phyloP scores from a whole-genome alignment of 169 alveolate species.

The Plasmodium chabaudi region DNA sequence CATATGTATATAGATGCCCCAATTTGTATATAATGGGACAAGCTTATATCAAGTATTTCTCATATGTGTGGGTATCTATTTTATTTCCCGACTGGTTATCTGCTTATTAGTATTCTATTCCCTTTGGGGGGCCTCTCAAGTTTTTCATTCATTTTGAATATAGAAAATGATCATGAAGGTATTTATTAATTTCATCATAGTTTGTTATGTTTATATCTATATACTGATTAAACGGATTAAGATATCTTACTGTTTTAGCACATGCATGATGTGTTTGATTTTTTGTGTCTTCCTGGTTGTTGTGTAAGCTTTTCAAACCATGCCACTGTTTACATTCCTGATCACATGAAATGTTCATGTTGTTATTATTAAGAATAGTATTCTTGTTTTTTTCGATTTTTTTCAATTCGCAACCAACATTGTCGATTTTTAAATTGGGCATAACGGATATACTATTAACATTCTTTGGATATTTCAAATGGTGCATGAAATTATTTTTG shows the following conservation, averaged over 20 bases:
- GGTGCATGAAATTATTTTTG: conserved; percentile 3
- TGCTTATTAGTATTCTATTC: no score
- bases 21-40: neutral
- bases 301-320: neutral
- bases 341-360: no score
- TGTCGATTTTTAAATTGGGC: neutral
- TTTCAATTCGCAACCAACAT: neutral
- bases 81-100: neutral
- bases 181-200: conserved; percentile 31
- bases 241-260: conserved; percentile 25
- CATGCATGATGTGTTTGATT: neutral
- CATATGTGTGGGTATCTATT: neutral
- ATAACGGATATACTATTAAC: neutral
- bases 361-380: neutral
- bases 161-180: conserved; percentile 17
- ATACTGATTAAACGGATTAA: conserved; percentile 41
- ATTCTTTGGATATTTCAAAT: neutral
- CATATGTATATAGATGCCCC: no score
- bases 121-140: no score
- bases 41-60: neutral
- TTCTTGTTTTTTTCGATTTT: neutral
- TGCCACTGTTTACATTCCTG: no score
- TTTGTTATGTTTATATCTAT: conserved; percentile 45
- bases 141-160: conserved; percentile 7
- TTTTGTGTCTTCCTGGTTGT: neutral